Evolutionary conservation across 208 protist species (phyloP), one percentile per base, ranked within the genome.

Genomic region (Trypanosoma boissoni): DNA sequence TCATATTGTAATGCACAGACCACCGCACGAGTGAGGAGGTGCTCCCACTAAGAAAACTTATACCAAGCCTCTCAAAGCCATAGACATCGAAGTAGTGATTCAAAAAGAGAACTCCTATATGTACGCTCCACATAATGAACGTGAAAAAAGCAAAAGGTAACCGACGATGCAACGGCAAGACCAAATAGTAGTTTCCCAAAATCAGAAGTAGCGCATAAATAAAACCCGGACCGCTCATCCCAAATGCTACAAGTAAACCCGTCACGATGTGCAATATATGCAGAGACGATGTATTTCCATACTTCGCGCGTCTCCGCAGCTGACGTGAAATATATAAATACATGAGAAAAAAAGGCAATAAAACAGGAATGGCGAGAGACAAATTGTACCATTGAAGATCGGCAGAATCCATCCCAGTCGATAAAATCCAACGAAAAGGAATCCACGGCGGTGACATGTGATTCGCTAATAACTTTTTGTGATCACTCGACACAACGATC

Each of bases 1-100:
- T 72, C 44, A 96, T 73, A 67, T 91, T 95, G 56, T 82, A 96
- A 31, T 81, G 76, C 7, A 76, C 64, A 7, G 71, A 74, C 87
- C 88, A 95, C 21, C 29, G 27, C 4, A 79, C 62, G 12, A 80
- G 37, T 12, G 64, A 44, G 7, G 49, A 29, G 45, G 48, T 74
- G 21, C 68, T 31, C 6, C 43, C 8, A 43, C 75, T 63, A 0
- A 84, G 52, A 10, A 64, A 66, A 46, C 68, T 48, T 10, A 84
- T 54, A 3, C 75, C 74, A 27, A 89, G 68, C 68, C 68, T 74
- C 10, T 44, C 51, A 39, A 87, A 85, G 18, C 46, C 42, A 42
- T 87, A 86, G 8, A 58, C 70, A 0, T 44, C 46, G 4, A 48
- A 58, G 57, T 77, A 52, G 32, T 60, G 58, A 45, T 80, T 80